Percentiles rank a stretch among this genome's conserved stretches.
Conservation (phyloP, 2,329 filamentous ascomycete species). For the Aspergillus pseudoterreus region DNA sequence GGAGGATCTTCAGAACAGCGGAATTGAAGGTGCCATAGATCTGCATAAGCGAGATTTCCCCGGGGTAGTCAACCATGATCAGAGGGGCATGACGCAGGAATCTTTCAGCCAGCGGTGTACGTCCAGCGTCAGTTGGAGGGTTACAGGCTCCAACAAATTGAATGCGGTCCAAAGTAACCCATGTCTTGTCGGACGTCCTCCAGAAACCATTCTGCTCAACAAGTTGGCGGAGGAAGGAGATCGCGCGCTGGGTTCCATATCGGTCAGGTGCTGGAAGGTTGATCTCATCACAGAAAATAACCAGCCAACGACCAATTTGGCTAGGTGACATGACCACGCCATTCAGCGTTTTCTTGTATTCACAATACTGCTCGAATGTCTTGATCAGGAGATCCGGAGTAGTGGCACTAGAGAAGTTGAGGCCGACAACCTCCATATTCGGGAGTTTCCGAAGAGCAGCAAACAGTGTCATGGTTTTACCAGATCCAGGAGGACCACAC, state of each 20-base stretch:
- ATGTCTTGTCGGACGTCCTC: slow-evolving; percentile 94
- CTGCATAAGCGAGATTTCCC: slow-evolving; percentile 87
- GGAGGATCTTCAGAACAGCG: slow-evolving; percentile 94
- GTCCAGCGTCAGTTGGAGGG: slow-evolving; percentile 92
- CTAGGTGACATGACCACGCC: slow-evolving; percentile 93
- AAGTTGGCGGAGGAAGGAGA: slow-evolving; percentile 93
- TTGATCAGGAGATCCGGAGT: slow-evolving; percentile 97
- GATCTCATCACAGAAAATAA: slow-evolving; percentile 99
- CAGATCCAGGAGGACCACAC: slow-evolving; percentile 94
- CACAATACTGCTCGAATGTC: slow-evolving; percentile 98
- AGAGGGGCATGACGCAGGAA: slow-evolving; percentile 97
- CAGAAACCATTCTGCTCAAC: slow-evolving; percentile 99
- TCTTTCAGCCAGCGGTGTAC: slow-evolving; percentile 86
- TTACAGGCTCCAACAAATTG: slow-evolving; percentile 99
- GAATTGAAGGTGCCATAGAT: slow-evolving; percentile 99
- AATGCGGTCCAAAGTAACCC: slow-evolving; percentile 95
- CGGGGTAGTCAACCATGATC: slow-evolving; percentile 99
- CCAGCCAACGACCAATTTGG: slow-evolving; percentile 95
- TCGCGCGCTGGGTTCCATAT: slow-evolving; percentile 95
- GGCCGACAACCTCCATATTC: slow-evolving; percentile 97
- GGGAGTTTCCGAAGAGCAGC: slow-evolving; percentile 93
- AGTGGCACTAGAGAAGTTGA: slow-evolving; percentile 98
- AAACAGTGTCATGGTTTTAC: slow-evolving; percentile 99
- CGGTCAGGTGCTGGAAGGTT: slow-evolving; percentile 97
- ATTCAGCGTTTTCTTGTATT: slow-evolving; percentile 98